Conservation (phyloP, 352 stramenopile species). For the Pythium apleroticum region DNA sequence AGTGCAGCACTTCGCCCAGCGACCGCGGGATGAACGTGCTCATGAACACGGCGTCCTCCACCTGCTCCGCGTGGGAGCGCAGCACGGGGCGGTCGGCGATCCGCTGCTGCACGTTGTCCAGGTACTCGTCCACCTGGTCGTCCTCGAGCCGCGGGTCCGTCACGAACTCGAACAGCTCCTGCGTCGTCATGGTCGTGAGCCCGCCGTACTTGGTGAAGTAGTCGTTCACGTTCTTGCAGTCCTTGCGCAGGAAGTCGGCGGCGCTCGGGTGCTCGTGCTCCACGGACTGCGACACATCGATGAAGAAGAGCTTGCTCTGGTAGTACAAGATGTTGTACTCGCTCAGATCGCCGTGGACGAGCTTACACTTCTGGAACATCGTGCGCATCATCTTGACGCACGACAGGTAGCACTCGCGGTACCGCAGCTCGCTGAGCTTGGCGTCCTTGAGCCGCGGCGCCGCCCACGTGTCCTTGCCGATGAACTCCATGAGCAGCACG, state of each 20-base stretch:
- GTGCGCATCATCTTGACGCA: constrained; percentile 95
- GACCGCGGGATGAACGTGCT: constrained; percentile 93
- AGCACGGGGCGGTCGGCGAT: constrained; percentile 74
- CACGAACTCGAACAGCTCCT: constrained; percentile 97
- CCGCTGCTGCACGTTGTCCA: constrained; percentile 90
- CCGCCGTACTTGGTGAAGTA: constrained; percentile 93
- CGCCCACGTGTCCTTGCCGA: constrained; percentile 94
- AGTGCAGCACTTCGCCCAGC: constrained; percentile 92
- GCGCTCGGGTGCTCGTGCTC: constrained; percentile 97
- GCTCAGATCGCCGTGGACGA: constrained; percentile 98
- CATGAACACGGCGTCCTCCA: constrained; percentile 95
- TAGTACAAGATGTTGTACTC: constrained; percentile 99
- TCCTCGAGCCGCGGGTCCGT: constrained; percentile 71
- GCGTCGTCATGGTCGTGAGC: constrained; percentile 92
- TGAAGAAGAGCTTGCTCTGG: constrained; percentile 95
- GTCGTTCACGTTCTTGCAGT: constrained; percentile 97
- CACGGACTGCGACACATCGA: constrained; percentile 99
- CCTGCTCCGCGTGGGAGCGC: constrained; percentile 76
- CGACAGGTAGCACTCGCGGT: constrained; percentile 95
- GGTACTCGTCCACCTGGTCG: constrained; percentile 77
- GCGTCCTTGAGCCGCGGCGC: constrained; percentile 95
- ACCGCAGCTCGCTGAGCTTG: constrained; percentile 86
- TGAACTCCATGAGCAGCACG: constrained; percentile 99
- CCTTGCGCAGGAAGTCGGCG: constrained; percentile 97
- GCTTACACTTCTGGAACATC: constrained; percentile 96